phyloP scores from a whole-genome alignment of 2,329 filamentous ascomycete genomes.

The Cylindrodendrum hubeiense region DNA sequence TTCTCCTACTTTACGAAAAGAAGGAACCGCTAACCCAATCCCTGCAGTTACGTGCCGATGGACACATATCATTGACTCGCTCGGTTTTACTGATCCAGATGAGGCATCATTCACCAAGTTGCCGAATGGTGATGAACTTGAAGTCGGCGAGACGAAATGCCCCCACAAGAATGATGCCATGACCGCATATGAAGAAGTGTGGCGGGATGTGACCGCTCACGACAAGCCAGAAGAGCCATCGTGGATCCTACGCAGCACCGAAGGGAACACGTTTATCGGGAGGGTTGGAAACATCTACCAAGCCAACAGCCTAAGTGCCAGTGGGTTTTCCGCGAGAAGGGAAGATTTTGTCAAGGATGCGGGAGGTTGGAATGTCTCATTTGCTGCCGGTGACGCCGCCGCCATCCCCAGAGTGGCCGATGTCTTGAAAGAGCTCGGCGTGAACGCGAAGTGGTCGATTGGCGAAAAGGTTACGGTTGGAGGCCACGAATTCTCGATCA shows the following conservation, averaged over 20 bases:
- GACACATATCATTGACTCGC: constrained; percentile 42
- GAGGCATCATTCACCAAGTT: constrained; percentile 38
- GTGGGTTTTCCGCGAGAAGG: constrained; percentile 10
- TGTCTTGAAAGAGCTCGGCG: neutral
- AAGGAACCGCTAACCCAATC: neutral
- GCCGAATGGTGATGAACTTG: constrained; percentile 39
- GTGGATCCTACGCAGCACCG: constrained; percentile 37
- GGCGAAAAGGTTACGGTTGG: neutral
- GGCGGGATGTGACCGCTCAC: constrained; percentile 36
- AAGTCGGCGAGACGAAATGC: constrained; percentile 31
- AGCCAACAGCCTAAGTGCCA: neutral
- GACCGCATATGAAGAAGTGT: constrained; percentile 38
- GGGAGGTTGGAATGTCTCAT: neutral
- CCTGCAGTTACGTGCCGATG: constrained; percentile 38
- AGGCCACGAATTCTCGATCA: neutral
- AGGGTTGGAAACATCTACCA: constrained; percentile 27
- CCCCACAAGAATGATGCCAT: constrained; percentile 27
- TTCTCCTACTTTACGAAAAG: neutral
- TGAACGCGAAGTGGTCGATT: neutral
- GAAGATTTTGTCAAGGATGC: neutral
- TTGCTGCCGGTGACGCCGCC: neutral
- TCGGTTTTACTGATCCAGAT: constrained; percentile 31
- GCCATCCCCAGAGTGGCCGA: neutral
- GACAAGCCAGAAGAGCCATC: constrained; percentile 15
- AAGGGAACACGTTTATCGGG: constrained; percentile 33